Conservation (phyloP, 2,329 filamentous ascomycete species). For the Tolypocladium tropicale region DNA sequence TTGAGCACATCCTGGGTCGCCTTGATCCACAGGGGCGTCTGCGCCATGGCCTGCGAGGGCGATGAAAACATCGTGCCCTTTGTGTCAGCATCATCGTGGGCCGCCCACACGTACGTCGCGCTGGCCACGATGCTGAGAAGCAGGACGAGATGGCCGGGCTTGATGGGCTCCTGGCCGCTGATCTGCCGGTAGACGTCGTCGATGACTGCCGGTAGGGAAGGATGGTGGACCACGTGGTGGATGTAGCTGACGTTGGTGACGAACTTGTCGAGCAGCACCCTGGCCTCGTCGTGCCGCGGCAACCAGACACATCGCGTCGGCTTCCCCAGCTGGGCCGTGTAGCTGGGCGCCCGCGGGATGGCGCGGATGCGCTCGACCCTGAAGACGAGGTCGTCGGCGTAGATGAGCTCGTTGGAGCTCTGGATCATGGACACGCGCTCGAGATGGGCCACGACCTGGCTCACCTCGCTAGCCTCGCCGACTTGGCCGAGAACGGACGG, state of each 20-base stretch:
- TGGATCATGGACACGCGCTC: not conserved
- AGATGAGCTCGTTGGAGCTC: not conserved
- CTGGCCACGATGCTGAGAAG: not conserved
- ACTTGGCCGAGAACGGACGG: not conserved
- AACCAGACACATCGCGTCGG: not conserved
- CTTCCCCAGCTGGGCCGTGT: not conserved
- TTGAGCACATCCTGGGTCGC: not conserved
- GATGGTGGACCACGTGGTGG: not conserved
- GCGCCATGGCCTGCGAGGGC: not conserved
- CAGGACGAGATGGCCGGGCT: not conserved
- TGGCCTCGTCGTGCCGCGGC: not conserved
- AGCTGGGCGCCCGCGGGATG: not conserved
- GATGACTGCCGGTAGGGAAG: not conserved
- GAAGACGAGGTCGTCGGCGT: not conserved
- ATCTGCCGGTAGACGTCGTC: not conserved
- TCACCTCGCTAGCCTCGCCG: not conserved
- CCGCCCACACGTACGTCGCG: not conserved
- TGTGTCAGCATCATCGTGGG: not conserved
- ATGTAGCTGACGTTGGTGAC: not conserved
- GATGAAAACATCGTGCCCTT: not conserved
- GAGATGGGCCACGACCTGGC: not conserved
- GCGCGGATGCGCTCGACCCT: not conserved
- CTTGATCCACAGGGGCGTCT: not conserved
- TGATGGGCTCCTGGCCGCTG: not conserved
- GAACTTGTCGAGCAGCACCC: not conserved